Evolutionary conservation across 2,329 filamentous ascomycete genomes (phyloP), one percentile per base, ranked within the genome.

Genomic region (Fusarium goolgardi): DNA sequence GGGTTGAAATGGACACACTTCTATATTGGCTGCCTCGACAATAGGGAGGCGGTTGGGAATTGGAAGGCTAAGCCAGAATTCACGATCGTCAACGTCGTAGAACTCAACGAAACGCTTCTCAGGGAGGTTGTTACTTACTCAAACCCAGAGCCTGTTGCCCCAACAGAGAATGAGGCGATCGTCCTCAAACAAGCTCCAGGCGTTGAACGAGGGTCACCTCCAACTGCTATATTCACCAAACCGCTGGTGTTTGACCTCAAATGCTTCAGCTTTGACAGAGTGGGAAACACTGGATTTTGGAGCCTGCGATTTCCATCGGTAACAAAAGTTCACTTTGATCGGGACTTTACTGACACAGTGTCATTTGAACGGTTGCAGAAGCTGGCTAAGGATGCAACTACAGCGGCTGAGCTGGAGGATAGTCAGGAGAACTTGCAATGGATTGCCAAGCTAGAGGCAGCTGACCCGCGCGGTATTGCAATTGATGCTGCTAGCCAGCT

Each of bases 211-310:
- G 77, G 79, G 44, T 74, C 81, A 72, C 64, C 79, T 59, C 79
- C 85, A 66, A 81, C 82, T 0, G 78, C 83, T 3, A 78, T 90
- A 1, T 97, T 97, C 76, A 85, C 83, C 9, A 81, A 83, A 0
- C 93, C 93, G 0, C 86, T 93, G 21, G 88, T 97, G 0, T 91
- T 94, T 57, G 94, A 97, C 70, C 81, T 97, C 61, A 84, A 91
- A 25, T 94, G 93, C 54, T 92, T 92, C 65, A 90, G 90, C 1
- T 97, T 94, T 70, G 91, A 93, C 62, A 92, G 90, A 73, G 84
- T 86, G 4, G 85, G 87, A 6, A 90, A 91, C 72, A 88, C 87
- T 16, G 83, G 84, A 2, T 94, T 91, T 72, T 93, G 88, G 81
- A 90, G 89, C 61, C 86, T 93, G 53, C 86, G 94, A 2, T 96